A percentile compares a stretch with the other conserved stretches of the same genome.
Evolutionary conservation across 306 rosid species (phyloP).

Genomic region (Prunus mume): DNA sequence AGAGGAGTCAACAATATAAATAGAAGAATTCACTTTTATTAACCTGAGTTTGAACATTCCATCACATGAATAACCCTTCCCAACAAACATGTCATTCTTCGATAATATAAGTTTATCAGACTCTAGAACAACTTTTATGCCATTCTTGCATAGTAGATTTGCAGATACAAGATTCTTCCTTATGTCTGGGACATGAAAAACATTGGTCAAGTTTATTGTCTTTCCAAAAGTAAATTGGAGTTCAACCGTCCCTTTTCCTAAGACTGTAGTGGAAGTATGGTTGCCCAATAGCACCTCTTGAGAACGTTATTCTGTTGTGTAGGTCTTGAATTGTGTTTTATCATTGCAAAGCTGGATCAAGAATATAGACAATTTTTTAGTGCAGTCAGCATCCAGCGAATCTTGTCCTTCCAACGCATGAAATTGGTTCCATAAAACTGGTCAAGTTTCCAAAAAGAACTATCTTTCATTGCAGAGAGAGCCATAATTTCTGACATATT

Average conservation of each 20-base stretch:
- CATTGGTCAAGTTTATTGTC: not conserved
- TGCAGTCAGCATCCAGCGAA: not conserved
- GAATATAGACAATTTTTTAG: not conserved
- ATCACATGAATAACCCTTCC: slow-evolving; percentile 1
- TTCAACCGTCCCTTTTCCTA: not conserved
- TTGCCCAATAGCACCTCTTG: not conserved
- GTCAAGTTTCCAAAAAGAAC: not conserved
- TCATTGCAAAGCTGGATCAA: slow-evolving; percentile 3
- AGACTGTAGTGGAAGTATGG: not conserved
- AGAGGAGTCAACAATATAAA: not conserved
- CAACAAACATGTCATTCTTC: not conserved
- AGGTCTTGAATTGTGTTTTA: not conserved
- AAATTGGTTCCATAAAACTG: not conserved
- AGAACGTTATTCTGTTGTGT: not conserved
- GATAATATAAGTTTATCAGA: not conserved
- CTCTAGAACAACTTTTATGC: not conserved
- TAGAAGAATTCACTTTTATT: not conserved
- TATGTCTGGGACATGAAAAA: not conserved
- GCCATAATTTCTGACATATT: not conserved
- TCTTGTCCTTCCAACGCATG: not conserved
- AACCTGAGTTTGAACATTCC: not conserved
- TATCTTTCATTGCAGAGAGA: not conserved
- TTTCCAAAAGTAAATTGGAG: not conserved
- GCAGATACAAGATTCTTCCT: not conserved
- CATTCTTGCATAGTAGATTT: not conserved